A percentile compares a stretch with the other conserved stretches of the same genome.
These are phyloP conservation scores for Ogataea paraovalis DNA, from an alignment of 805 yeast genomes.

Conservation along the genomic window DNA sequence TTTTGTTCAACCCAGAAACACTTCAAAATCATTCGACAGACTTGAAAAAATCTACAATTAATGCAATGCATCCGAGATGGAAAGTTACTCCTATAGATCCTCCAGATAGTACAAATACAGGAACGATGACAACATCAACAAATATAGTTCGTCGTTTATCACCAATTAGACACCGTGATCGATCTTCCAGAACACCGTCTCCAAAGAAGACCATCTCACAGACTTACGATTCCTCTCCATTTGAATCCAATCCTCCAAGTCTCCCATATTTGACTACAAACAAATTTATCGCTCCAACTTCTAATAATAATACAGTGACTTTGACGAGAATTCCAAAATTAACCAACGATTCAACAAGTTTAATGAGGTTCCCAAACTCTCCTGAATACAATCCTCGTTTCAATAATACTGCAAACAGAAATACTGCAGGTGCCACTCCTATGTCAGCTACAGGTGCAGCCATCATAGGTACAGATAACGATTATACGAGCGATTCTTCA, in stretches of 20 bases:
- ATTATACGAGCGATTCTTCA: conserved; percentile 1
- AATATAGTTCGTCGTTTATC: not conserved
- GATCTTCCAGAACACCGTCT: not conserved
- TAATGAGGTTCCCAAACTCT: conserved; percentile 42
- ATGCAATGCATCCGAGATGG: not conserved
- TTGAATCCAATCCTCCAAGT: conserved; percentile 1
- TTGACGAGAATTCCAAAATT: not conserved
- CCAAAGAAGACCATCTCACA: conserved; percentile 14
- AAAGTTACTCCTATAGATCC: not conserved
- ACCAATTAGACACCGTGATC: not conserved
- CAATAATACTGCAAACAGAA: not conserved
- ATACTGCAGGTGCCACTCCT: not conserved
- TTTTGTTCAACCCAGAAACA: not conserved
- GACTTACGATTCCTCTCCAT: conserved; percentile 30
- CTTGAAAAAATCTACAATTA: not conserved
- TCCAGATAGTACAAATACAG: not conserved
- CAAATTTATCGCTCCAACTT: not conserved
- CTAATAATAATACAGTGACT: not conserved
- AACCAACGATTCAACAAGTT: conserved; percentile 11
- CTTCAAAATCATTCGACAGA: not conserved
- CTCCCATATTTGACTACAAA: not conserved
- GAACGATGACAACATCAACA: not conserved
- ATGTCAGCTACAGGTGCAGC: not conserved
- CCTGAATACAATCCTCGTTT: conserved; percentile 38
- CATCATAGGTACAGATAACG: not conserved